Percentiles rank a stretch among this genome's conserved stretches.
These are phyloP conservation scores for Neurospora sp. DNA, from an alignment of 495 filamentous ascomycete species.

Conservation along the genomic window DNA sequence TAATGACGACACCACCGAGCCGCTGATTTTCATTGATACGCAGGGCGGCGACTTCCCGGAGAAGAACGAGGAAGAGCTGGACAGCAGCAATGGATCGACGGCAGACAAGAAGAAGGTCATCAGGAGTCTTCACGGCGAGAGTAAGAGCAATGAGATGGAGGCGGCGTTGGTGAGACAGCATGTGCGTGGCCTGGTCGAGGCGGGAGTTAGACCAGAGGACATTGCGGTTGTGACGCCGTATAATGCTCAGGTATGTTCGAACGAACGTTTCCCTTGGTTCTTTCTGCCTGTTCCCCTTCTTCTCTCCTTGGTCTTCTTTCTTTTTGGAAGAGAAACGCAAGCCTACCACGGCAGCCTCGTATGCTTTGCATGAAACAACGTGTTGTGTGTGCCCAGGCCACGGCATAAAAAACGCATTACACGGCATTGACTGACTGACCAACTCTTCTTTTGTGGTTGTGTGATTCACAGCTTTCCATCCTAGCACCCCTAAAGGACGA, in stretches of 20 bases:
- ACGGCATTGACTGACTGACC: conserved; percentile 1
- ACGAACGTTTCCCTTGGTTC: neutral
- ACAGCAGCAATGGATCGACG: neutral
- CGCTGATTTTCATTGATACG: conserved; percentile 89
- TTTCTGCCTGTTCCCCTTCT: neutral
- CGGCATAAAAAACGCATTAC: conserved; percentile 2
- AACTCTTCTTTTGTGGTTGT: neutral
- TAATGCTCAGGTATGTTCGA: conserved; percentile 64
- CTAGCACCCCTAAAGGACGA: conserved; percentile 68
- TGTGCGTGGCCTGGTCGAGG: conserved; percentile 60
- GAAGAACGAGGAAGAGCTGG: conserved; percentile 22
- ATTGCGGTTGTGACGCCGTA: conserved; percentile 95
- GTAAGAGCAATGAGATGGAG: conserved; percentile 90
- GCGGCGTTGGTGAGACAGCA: conserved; percentile 70
- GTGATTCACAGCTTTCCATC: conserved; percentile 49
- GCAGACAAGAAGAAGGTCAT: conserved; percentile 13
- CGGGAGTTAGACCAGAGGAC: conserved; percentile 68
- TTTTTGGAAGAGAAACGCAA: neutral
- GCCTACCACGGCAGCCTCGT: neutral
- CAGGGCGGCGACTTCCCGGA: conserved; percentile 81
- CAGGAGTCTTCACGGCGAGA: conserved; percentile 57
- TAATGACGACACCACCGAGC: conserved; percentile 81
- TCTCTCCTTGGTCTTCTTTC: neutral
- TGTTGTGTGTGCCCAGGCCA: neutral
- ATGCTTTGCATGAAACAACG: conserved; percentile 9